These are phyloP conservation scores for Gossypium schwendimanii DNA, from an alignment of 441 rosid genomes.

Conservation along the genomic window DNA sequence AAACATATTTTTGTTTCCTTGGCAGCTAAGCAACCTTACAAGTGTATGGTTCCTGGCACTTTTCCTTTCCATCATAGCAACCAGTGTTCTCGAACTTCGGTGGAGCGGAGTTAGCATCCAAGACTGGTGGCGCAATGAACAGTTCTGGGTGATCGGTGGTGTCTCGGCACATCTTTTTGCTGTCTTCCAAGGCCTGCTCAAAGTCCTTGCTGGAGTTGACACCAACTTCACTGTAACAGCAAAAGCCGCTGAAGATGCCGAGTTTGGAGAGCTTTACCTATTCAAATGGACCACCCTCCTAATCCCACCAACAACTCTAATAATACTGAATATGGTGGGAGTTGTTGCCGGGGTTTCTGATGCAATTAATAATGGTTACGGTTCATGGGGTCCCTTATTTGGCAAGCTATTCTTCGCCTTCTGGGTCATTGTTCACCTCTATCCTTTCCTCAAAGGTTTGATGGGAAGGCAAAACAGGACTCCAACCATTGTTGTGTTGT, in stretches of 20 bases:
- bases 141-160: constrained; percentile 94
- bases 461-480: constrained; percentile 84
- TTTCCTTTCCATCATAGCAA: constrained; percentile 73
- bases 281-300: constrained; percentile 94
- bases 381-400: constrained; percentile 84
- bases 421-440: constrained; percentile 93
- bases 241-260: constrained; percentile 64
- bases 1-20: constrained; percentile 11
- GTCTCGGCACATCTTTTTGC: constrained; percentile 92
- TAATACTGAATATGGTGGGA: constrained; percentile 81
- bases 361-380: constrained; percentile 84
- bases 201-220: constrained; percentile 85
- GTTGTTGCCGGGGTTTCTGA: constrained; percentile 83
- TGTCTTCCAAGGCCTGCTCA: constrained; percentile 81
- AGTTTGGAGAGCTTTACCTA: constrained; percentile 78
- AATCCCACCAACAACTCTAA: constrained; percentile 86
- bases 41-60: constrained; percentile 73
- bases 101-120: constrained; percentile 88
- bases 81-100: constrained; percentile 72
- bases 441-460: constrained; percentile 91
- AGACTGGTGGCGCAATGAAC: constrained; percentile 96
- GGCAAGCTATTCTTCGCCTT: constrained; percentile 87
- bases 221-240: constrained; percentile 91
- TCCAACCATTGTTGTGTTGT: constrained; percentile 76
- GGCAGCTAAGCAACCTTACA: constrained; percentile 69